Conservation (phyloP, 2,329 filamentous ascomycete genomes). For the Aspergillus novoparasiticus region DNA sequence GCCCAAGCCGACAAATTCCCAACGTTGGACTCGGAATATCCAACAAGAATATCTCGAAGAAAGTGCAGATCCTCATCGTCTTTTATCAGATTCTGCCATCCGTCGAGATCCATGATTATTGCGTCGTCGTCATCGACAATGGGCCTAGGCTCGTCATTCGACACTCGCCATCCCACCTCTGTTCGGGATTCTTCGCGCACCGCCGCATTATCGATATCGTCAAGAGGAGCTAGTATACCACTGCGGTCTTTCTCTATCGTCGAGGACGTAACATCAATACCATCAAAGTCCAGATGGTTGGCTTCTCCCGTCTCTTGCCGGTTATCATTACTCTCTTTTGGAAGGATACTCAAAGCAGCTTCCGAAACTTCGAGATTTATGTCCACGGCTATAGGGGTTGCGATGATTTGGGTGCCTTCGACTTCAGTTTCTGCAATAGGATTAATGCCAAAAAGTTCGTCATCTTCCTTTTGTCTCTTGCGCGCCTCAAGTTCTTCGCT, state of each 20-base stretch:
- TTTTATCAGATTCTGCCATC: constrained; percentile 69
- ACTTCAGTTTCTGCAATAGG: constrained; percentile 57
- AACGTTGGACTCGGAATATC: constrained; percentile 51
- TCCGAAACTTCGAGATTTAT: neutral
- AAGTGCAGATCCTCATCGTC: constrained; percentile 68
- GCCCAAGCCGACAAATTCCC: constrained; percentile 66
- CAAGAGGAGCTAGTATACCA: constrained; percentile 8
- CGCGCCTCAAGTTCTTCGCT: constrained; percentile 68
- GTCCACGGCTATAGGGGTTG: neutral
- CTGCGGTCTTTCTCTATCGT: constrained; percentile 16
- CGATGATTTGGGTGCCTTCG: constrained; percentile 35
- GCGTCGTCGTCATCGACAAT: constrained; percentile 68
- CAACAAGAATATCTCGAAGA: constrained; percentile 55
- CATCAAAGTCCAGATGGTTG: constrained; percentile 53
- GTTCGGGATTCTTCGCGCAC: constrained; percentile 42
- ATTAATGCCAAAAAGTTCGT: constrained; percentile 72
- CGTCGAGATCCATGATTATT: constrained; percentile 69
- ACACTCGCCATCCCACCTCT: constrained; percentile 64
- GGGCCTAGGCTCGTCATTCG: constrained; percentile 59
- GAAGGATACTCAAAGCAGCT: neutral
- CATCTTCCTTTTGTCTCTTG: constrained; percentile 82
- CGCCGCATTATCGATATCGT: constrained; percentile 31
- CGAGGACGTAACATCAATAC: constrained; percentile 20
- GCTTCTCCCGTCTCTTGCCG: constrained; percentile 50
- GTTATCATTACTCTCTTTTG: constrained; percentile 1